phyloP scores from a whole-genome alignment of 1,284 basidiomycete genomes.

The Trametes versicolor region DNA sequence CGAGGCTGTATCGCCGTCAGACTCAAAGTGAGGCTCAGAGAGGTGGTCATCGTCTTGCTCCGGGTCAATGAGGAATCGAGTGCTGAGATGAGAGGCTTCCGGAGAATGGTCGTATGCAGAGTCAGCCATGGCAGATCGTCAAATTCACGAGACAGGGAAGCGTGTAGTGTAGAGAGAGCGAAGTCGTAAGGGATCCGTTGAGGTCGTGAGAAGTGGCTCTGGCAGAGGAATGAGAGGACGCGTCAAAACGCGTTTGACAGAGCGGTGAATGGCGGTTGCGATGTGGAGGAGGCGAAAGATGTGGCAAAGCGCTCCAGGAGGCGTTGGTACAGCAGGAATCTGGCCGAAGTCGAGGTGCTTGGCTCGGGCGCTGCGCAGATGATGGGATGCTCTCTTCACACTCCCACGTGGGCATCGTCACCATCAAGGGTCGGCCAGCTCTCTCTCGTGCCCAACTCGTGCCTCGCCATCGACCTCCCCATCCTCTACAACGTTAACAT shows the following conservation, averaged over 20 bases:
- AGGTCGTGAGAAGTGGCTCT: neutral
- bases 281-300: conserved; percentile 9
- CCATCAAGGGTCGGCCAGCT: conserved; percentile 3
- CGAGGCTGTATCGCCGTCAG: conserved; percentile 80
- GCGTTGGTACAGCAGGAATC: conserved; percentile 21
- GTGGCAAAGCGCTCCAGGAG: conserved; percentile 1
- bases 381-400: conserved; percentile 16
- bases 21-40: conserved; percentile 45
- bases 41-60: conserved; percentile 37
- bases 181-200: conserved; percentile 5
- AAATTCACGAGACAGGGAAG: neutral
- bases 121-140: conserved; percentile 27
- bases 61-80: conserved; percentile 41
- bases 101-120: conserved; percentile 28
- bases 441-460: neutral
- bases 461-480: neutral
- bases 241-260: conserved; percentile 4
- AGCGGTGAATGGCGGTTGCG: neutral
- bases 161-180: neutral
- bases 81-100: conserved; percentile 36
- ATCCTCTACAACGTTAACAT: neutral
- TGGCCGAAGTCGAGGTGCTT: conserved; percentile 21
- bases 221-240: neutral
- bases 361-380: conserved; percentile 4
- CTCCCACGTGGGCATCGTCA: conserved; percentile 27